A percentile compares a stretch with the other conserved stretches of the same genome.
phyloP scores from a whole-genome alignment of 257 asterid genomes.

The Fraxinus anomala region DNA sequence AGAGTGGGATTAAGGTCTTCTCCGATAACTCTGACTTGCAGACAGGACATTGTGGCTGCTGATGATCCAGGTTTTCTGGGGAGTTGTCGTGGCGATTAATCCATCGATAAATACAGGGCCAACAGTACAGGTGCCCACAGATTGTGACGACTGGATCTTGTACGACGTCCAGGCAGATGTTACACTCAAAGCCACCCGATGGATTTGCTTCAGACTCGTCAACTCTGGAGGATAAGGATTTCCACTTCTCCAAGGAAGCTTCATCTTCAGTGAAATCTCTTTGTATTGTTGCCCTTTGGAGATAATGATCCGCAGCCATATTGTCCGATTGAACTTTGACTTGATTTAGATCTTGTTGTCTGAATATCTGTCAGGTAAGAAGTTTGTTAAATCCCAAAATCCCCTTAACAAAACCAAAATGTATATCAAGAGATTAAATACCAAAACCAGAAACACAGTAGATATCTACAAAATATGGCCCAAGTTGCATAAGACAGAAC shows the following conservation, averaged over 20 bases:
- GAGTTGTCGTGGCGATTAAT: conserved; percentile 39
- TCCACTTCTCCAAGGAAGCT: conserved; percentile 35
- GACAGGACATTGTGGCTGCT: conserved; percentile 68
- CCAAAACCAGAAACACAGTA: neutral
- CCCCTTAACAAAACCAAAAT: neutral
- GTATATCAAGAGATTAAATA: neutral
- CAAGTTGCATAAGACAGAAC: too few species aligned
- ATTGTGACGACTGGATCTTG: conserved; percentile 79
- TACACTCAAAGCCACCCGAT: conserved; percentile 63
- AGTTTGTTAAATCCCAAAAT: neutral
- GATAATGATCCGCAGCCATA: conserved; percentile 41
- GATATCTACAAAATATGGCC: too few species aligned
- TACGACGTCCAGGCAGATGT: conserved; percentile 67
- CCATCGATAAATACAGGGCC: conserved; percentile 90
- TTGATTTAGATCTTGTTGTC: neutral
- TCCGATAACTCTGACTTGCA: conserved; percentile 64
- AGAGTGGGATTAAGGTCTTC: conserved; percentile 66
- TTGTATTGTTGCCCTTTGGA: conserved; percentile 32
- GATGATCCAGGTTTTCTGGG: conserved; percentile 33
- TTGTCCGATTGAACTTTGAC: neutral
- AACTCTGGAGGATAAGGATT: conserved; percentile 27
- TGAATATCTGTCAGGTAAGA: conserved; percentile 11
- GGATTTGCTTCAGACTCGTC: conserved; percentile 39
- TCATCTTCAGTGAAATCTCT: conserved; percentile 26
- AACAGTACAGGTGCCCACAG: conserved; percentile 83